Percentiles rank a stretch among this genome's conserved stretches.
Conservation (phyloP, 495 filamentous ascomycete genomes). For the Chaetomium fimeti region DNA sequence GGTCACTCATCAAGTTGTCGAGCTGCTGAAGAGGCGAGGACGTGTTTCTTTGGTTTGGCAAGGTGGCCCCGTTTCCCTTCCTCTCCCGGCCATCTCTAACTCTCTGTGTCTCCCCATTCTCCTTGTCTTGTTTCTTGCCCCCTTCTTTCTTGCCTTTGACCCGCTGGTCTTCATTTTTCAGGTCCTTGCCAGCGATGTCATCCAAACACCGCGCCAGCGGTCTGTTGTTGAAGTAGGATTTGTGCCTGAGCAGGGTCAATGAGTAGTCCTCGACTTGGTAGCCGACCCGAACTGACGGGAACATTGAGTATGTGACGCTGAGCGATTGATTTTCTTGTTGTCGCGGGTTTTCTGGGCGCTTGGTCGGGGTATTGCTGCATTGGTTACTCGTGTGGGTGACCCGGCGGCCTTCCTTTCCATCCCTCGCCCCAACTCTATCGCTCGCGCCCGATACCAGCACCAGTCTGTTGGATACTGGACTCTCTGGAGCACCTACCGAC, state of each 20-base stretch:
- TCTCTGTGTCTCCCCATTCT: neutral
- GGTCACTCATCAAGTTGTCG: conserved; percentile 9
- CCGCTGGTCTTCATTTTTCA: neutral
- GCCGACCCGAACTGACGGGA: conserved; percentile 2
- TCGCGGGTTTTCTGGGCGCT: neutral
- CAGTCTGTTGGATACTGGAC: neutral
- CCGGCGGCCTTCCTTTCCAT: neutral
- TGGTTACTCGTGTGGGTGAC: neutral
- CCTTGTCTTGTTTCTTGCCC: neutral
- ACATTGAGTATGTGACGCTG: conserved; percentile 3
- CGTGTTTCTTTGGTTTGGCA: neutral
- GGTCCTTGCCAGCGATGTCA: conserved; percentile 6
- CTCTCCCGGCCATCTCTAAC: neutral
- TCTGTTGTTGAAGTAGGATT: conserved; percentile 29
- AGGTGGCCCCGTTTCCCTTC: neutral
- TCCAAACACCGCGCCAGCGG: conserved; percentile 34
- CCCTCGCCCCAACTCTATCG: neutral
- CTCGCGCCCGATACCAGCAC: neutral
- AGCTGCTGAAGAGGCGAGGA: neutral
- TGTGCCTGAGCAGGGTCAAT: conserved; percentile 34
- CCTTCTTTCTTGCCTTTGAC: conserved; percentile 6
- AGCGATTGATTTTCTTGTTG: neutral
- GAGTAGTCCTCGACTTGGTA: conserved; percentile 29
- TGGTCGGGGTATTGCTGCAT: neutral
- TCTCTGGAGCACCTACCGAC: neutral